Evolutionary conservation across 768 basidiomycete genomes (phyloP).

Genomic region (Hemileccinum rubropunctum): DNA sequence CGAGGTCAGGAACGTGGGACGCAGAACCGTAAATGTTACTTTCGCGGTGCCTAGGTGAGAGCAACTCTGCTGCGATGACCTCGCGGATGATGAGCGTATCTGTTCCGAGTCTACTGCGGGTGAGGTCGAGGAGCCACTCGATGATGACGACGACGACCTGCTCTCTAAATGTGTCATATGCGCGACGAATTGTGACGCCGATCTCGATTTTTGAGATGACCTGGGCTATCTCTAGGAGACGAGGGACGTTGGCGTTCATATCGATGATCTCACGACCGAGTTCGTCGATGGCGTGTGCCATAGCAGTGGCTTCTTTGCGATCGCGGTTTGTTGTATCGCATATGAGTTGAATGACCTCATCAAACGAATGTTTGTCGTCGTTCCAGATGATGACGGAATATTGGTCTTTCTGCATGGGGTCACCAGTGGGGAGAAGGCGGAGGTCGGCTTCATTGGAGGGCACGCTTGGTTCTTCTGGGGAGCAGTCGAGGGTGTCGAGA

Average conservation of each 20-base stretch:
- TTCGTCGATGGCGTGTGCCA: conserved; percentile 67
- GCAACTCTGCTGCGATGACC: conserved; percentile 65
- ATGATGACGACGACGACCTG: conserved; percentile 80
- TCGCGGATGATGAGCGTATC: conserved; percentile 71
- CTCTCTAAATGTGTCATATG: conserved; percentile 87
- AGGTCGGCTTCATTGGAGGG: conserved; percentile 68
- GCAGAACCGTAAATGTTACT: conserved; percentile 42
- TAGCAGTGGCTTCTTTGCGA: conserved; percentile 52
- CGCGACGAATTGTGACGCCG: conserved; percentile 83
- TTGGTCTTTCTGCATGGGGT: conserved; percentile 76
- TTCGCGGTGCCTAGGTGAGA: conserved; percentile 59
- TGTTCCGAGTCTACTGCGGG: conserved; percentile 63
- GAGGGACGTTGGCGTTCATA: conserved; percentile 51
- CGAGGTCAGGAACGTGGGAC: conserved; percentile 35
- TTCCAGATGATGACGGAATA: conserved; percentile 90
- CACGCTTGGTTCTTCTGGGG: conserved; percentile 73
- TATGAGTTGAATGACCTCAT: conserved; percentile 78
- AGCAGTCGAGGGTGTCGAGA: conserved; percentile 77
- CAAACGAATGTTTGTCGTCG: conserved; percentile 94
- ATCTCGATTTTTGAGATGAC: conserved; percentile 85
- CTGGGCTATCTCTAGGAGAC: conserved; percentile 75
- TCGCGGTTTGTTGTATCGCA: conserved; percentile 51
- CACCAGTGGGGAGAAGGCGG: conserved; percentile 68
- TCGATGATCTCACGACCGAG: conserved; percentile 81
- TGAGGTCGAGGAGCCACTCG: conserved; percentile 81